These are phyloP conservation scores for Xylaria arbuscula DNA, from an alignment of 2,329 filamentous ascomycete genomes.

Conservation along the genomic window DNA sequence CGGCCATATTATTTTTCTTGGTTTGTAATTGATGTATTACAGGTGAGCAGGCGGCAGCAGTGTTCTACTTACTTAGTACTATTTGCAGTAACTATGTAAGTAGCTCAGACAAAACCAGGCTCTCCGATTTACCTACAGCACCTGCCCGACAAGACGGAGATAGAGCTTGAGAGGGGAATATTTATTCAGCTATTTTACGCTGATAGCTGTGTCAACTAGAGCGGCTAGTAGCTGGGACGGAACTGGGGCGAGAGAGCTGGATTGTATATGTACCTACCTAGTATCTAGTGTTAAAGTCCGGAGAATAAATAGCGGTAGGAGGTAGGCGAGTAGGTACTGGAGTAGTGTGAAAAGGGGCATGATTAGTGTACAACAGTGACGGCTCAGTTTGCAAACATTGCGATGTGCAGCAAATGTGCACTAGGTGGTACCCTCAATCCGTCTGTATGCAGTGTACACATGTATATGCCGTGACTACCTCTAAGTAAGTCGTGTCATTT, in stretches of 20 bases:
- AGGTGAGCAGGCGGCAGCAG: neutral
- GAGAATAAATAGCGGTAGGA: neutral
- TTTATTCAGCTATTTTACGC: neutral
- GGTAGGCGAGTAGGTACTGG: neutral
- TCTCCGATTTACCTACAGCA: neutral
- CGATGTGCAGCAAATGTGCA: constrained; percentile 26
- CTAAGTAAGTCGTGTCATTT: constrained; percentile 12
- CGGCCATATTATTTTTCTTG: neutral
- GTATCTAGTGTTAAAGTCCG: neutral
- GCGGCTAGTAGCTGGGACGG: neutral
- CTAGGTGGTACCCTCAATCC: neutral
- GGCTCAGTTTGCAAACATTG: constrained; percentile 20
- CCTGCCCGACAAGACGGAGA: neutral
- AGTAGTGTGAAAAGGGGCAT: constrained; percentile 12
- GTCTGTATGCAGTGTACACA: no score
- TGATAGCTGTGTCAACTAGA: neutral
- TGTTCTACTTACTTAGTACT: no score
- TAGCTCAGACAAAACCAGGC: no score
- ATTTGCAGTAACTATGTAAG: no score
- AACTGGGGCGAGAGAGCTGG: neutral
- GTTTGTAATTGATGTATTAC: neutral
- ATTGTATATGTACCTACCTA: neutral
- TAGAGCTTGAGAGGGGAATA: no score
- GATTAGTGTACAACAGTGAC: neutral
- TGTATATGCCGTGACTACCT: neutral